Evolutionary conservation across 2,329 filamentous ascomycete genomes (phyloP), one percentile per base, ranked within the genome.

Genomic region (Colletotrichum falcatum): DNA sequence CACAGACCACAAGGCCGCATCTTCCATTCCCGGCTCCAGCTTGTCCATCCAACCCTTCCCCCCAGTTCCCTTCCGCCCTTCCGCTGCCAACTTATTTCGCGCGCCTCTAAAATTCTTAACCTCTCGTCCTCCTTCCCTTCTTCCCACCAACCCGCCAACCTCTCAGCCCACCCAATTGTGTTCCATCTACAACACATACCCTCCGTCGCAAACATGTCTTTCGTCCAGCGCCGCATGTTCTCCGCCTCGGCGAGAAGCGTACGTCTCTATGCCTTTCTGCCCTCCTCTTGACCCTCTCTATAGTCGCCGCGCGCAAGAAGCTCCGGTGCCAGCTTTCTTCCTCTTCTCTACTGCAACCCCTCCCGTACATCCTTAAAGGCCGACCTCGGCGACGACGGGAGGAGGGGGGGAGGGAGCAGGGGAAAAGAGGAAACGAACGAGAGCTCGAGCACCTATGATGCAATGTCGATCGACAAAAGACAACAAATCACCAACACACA

Each of bases 151-250:
- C 46, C 23, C 56, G 35, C 39, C 37, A 66, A 70, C 44, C 56
- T 64, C 55, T 2, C 53, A 55, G 37, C 30, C 70, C 46, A 48
- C 49, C 46, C 46, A 55, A 30, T 55, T 37, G 58, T 69, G 54
- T 61, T 48, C 63, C 63, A 66, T 66, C 67, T 70, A 61, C 66
- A 42, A 72, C 60, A 70, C 46, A 54, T 48, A 44, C 46, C 70
- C 63, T 55, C 46, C 73, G 73, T 76, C 80, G 82, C 72, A 73
- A 71, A 77, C 74, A 95, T 97, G 94, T 95, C 95, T 83, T 89
- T 91, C 81, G 87, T 92, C 83, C 92, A 94, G 87, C 89, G 90
- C 84, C 90, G 93, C 80, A 91, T 92, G 81, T 95, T 95, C 86
- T 94, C 93, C 80, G 92, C 89, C 81, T 92, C 92, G 79, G 91